Evolutionary conservation across 768 basidiomycete species (phyloP).

Genomic region (Leccinellum luteum): DNA sequence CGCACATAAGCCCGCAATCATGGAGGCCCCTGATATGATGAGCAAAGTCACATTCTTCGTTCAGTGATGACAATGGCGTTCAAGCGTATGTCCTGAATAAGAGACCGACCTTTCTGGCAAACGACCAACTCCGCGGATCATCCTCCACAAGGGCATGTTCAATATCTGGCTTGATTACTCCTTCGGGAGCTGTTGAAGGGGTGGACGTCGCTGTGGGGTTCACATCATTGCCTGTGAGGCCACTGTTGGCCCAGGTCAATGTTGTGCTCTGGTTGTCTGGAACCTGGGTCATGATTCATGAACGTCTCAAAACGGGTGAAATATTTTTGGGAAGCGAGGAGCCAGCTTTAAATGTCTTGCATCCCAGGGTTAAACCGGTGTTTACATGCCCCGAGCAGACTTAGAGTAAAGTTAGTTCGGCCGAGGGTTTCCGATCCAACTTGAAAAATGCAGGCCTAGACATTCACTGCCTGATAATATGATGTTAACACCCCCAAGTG

Average conservation of each 20-base stretch:
- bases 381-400: background rate
- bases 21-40: slow-evolving; percentile 27
- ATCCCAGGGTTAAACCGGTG: background rate
- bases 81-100: too few species aligned
- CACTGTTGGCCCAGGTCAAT: background rate
- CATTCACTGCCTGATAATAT: background rate
- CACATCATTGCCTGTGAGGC: background rate
- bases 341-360: slow-evolving; percentile 2
- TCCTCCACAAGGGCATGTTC: slow-evolving; percentile 47
- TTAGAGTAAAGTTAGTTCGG: background rate
- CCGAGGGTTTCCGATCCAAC: slow-evolving; percentile 7
- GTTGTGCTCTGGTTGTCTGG: background rate
- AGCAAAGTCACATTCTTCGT: slow-evolving; percentile 19
- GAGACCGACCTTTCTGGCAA: slow-evolving; percentile 48
- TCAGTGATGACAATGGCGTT: background rate
- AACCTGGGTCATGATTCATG: slow-evolving; percentile 7
- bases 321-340: background rate
- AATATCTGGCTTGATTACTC: slow-evolving; percentile 27
- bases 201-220: background rate
- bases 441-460: background rate
- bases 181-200: background rate
- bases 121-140: slow-evolving; percentile 63
- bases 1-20: slow-evolving; percentile 27
- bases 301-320: background rate
- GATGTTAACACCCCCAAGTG: background rate